phyloP scores from a whole-genome alignment of 78 protist species.

The Emiliania huxleyi region DNA sequence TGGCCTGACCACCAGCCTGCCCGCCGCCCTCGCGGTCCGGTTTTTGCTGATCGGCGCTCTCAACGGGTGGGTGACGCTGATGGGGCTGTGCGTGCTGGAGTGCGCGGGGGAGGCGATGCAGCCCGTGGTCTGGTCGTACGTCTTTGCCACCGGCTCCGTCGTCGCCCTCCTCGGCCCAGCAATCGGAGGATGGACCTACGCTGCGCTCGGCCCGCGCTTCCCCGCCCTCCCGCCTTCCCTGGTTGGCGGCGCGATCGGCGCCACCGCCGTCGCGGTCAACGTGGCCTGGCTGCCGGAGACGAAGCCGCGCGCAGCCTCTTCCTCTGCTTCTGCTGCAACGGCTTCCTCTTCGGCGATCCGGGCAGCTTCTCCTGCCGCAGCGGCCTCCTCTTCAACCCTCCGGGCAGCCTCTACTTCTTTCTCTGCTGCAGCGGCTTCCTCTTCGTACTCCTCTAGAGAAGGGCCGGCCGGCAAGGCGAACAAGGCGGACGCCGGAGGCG shows the following conservation, averaged over 20 bases:
- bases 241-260: background rate
- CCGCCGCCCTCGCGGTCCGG: background rate
- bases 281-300: background rate
- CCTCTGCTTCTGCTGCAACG: too few species aligned
- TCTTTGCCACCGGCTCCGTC: background rate
- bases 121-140: background rate
- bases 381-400: too few species aligned
- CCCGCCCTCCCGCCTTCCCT: background rate
- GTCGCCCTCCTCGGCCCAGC: background rate
- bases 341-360: too few species aligned
- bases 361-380: too few species aligned
- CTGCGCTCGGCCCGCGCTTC: background rate
- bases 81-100: background rate
- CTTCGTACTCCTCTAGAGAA: too few species aligned
- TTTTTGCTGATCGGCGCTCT: background rate
- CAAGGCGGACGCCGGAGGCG: too few species aligned
- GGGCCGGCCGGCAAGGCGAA: too few species aligned
- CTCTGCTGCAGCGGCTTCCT: too few species aligned
- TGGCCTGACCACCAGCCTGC: background rate
- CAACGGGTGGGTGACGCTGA: background rate
- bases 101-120: background rate
- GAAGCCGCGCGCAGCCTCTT: too few species aligned
- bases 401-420: too few species aligned
- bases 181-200: background rate
- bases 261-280: background rate